A percentile compares a stretch with the other conserved stretches of the same genome.
These are phyloP conservation scores for Scedosporium aurantiacum DNA, from an alignment of 2,329 filamentous ascomycete genomes.

Conservation along the genomic window DNA sequence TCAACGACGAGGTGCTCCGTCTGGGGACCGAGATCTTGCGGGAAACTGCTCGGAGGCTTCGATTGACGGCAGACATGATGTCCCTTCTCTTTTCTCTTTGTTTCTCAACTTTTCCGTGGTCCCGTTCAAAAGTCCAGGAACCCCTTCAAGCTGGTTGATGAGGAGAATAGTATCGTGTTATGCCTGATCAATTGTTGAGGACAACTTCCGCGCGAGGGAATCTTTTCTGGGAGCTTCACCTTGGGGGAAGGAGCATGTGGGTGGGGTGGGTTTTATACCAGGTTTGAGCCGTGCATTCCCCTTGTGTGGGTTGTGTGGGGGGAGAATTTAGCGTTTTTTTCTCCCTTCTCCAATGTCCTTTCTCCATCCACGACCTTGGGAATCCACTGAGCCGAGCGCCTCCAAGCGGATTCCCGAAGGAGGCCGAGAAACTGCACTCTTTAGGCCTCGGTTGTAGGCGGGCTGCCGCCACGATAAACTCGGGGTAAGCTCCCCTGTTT, in stretches of 20 bases:
- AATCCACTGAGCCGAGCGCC: not conserved
- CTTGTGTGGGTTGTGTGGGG: too few species aligned
- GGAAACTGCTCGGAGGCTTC: constrained; percentile 42
- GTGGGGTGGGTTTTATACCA: too few species aligned
- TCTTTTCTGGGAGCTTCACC: not conserved
- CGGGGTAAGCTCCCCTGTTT: not conserved
- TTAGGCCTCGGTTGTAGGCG: constrained; percentile 4
- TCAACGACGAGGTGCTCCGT: constrained; percentile 6
- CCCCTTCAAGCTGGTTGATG: not conserved
- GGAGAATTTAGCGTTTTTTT: not conserved
- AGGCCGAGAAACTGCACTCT: not conserved
- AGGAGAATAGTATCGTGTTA: not conserved
- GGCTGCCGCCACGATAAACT: not conserved
- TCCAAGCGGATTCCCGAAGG: not conserved
- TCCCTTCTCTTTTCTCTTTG: not conserved
- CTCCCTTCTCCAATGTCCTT: not conserved
- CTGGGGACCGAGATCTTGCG: constrained; percentile 18
- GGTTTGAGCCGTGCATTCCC: too few species aligned
- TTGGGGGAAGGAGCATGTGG: not conserved
- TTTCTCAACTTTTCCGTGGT: not conserved
- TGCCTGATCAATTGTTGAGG: not conserved
- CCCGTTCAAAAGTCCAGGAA: not conserved
- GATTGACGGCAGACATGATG: constrained; percentile 44
- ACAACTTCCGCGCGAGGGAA: not conserved
- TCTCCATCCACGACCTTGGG: not conserved